Percentiles rank a stretch among this genome's conserved stretches.
phyloP scores from a whole-genome alignment of 257 asterid genomes.

The Penstemon barbatus region DNA sequence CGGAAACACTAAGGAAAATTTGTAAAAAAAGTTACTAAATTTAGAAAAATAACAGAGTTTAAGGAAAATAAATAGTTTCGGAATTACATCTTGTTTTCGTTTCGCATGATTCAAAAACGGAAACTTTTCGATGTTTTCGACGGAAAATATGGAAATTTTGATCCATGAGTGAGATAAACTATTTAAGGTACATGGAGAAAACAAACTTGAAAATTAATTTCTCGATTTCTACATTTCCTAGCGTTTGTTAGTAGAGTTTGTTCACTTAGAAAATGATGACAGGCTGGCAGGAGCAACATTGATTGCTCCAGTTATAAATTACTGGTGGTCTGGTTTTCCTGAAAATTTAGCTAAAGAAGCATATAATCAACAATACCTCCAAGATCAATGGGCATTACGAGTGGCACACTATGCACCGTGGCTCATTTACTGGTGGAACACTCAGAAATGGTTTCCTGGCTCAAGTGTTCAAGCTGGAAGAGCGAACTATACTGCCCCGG shows the following conservation, averaged over 20 bases:
- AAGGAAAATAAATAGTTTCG: too few species aligned
- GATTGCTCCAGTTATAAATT: slow-evolving; percentile 65
- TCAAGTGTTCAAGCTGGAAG: slow-evolving; percentile 57
- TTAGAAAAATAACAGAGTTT: too few species aligned
- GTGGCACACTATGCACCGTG: slow-evolving; percentile 68
- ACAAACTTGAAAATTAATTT: not conserved
- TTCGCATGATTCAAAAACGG: too few species aligned
- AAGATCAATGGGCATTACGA: slow-evolving; percentile 71
- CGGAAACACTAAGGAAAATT: too few species aligned
- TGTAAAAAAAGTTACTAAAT: too few species aligned
- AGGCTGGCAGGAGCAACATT: slow-evolving; percentile 71
- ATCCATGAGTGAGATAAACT: too few species aligned
- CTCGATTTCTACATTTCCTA: not conserved
- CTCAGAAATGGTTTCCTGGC: slow-evolving; percentile 63
- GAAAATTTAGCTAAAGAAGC: slow-evolving; percentile 50
- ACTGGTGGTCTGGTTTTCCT: slow-evolving; percentile 83
- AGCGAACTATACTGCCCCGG: slow-evolving; percentile 48
- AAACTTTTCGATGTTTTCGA: too few species aligned
- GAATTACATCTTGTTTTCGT: too few species aligned
- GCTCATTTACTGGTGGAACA: slow-evolving; percentile 83
- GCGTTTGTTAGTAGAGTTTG: not conserved
- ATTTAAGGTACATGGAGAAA: not conserved
- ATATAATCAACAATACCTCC: slow-evolving; percentile 40
- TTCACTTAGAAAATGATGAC: slow-evolving; percentile 12
- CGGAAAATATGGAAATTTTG: too few species aligned